Evolutionary conservation across 2,329 filamentous ascomycete species (phyloP).

Genomic region (Fusarium brevicatenulatum): DNA sequence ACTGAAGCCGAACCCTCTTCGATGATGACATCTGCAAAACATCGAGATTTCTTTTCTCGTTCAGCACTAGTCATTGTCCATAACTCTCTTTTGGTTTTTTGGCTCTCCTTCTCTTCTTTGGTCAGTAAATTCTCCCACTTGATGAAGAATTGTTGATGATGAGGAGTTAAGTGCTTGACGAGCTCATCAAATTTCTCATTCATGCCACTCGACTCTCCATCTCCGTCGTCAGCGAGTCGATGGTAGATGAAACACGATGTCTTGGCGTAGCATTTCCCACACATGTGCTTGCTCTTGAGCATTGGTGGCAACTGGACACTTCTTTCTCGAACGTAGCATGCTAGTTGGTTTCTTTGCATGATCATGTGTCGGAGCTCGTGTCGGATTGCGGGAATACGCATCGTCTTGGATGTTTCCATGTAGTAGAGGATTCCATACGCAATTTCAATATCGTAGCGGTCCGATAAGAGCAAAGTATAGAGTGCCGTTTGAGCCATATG

Average conservation of each 20-base stretch:
- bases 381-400: conserved; percentile 84
- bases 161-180: conserved; percentile 78
- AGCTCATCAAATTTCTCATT: conserved; percentile 84
- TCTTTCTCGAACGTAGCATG: conserved; percentile 84
- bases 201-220: conserved; percentile 83
- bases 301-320: conserved; percentile 84
- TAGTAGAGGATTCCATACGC: conserved; percentile 94
- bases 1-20: conserved; percentile 79
- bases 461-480: conserved; percentile 91
- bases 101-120: conserved; percentile 90
- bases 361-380: conserved; percentile 96
- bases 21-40: conserved; percentile 88
- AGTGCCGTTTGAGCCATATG: conserved; percentile 95
- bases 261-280: conserved; percentile 90
- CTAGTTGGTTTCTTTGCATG: conserved; percentile 91
- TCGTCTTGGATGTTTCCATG: conserved; percentile 87
- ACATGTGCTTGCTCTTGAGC: conserved; percentile 83
- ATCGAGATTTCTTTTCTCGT: conserved; percentile 87
- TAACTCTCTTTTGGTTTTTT: conserved; percentile 86
- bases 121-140: conserved; percentile 96
- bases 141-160: conserved; percentile 84
- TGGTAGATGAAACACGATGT: conserved; percentile 93
- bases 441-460: conserved; percentile 94
- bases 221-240: conserved; percentile 85
- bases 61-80: conserved; percentile 96